Percentiles rank a stretch among this genome's conserved stretches.
Evolutionary conservation across 305 asterid species (phyloP).

Genomic region (Fraxinus sp.): DNA sequence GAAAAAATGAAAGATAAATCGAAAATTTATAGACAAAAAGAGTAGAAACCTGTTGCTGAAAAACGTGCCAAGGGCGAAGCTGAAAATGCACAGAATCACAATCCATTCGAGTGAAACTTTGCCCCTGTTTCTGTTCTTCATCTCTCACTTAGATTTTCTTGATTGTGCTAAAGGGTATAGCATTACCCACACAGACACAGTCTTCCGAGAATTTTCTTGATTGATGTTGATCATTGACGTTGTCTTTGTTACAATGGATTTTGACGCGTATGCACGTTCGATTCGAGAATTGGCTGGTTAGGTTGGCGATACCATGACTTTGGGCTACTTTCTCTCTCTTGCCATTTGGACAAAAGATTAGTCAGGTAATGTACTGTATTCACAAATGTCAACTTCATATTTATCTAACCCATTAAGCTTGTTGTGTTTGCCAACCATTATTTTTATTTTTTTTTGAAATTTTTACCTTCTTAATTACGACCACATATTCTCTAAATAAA

Average conservation of each 20-base stretch:
- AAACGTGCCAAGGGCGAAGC: constrained; percentile 61
- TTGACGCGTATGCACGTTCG: not conserved
- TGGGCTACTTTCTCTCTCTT: not conserved
- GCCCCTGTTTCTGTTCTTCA: constrained; percentile 47
- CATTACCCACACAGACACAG: not conserved
- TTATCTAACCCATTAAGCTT: not conserved
- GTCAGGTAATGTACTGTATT: not conserved
- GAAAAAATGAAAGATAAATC: not conserved
- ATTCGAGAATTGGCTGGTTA: not conserved
- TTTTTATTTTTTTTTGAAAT: too few species aligned
- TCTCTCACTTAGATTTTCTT: not conserved
- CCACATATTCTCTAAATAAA: too few species aligned
- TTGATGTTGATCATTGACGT: not conserved
- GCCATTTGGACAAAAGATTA: not conserved
- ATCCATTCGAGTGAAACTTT: constrained; percentile 53
- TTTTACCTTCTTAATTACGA: too few species aligned
- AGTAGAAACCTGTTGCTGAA: constrained; percentile 50
- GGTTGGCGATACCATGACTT: not conserved
- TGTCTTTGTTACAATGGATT: not conserved
- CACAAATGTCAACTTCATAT: not conserved
- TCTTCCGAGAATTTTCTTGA: not conserved
- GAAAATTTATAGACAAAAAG: not conserved
- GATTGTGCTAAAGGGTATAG: not conserved
- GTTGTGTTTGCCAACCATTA: too few species aligned
- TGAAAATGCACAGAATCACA: constrained; percentile 43